Evolutionary conservation across 164 flowering plant genomes (phyloP).

Genomic region (Litsea cubeba): DNA sequence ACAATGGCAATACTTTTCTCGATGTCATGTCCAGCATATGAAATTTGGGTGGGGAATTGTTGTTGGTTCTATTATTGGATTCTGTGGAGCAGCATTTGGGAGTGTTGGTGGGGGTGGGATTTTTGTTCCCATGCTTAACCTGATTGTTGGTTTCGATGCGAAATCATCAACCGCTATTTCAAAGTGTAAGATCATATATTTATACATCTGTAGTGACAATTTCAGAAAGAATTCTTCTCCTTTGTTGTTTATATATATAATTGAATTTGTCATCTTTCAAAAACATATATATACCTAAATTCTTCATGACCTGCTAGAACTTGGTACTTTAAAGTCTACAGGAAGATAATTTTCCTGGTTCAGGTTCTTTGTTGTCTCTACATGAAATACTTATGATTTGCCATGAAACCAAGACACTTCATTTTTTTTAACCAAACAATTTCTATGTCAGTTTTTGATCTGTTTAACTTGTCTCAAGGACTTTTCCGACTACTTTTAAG

Average conservation of each 20-base stretch:
- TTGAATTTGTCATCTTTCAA: not conserved
- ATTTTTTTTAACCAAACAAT: no score
- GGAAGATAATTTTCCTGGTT: not conserved
- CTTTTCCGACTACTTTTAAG: not conserved
- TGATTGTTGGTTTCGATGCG: slow-evolving; percentile 85
- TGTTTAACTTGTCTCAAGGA: no score
- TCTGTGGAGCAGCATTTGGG: slow-evolving; percentile 97
- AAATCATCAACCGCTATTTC: slow-evolving; percentile 96
- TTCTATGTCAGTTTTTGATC: not conserved
- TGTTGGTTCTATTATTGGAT: slow-evolving; percentile 67
- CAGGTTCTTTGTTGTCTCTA: not conserved
- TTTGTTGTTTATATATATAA: not conserved
- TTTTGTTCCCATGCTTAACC: slow-evolving; percentile 90
- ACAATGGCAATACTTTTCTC: no score
- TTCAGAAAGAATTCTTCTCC: not conserved
- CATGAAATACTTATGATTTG: not conserved
- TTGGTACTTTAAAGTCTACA: not conserved
- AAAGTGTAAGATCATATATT: slow-evolving; percentile 51
- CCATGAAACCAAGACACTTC: not conserved
- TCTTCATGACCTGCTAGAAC: not conserved
- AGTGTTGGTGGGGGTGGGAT: slow-evolving; percentile 99
- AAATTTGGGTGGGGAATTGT: slow-evolving; percentile 77
- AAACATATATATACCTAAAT: not conserved
- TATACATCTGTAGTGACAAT: not conserved
- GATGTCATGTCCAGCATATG: no score